These are phyloP conservation scores for Capsicum pubescens DNA, from an alignment of 257 asterid genomes.

Conservation along the genomic window DNA sequence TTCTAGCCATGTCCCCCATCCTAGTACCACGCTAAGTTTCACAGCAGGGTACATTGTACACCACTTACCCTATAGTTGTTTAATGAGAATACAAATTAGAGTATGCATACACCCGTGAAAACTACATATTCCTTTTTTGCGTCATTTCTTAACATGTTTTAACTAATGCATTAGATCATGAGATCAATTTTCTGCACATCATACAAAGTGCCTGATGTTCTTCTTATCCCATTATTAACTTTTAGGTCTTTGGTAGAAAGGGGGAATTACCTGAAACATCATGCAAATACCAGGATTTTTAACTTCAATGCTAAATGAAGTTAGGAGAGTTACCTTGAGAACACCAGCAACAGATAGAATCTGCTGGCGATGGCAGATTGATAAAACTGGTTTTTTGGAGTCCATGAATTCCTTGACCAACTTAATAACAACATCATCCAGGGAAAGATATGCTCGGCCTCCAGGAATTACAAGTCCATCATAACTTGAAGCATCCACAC, in stretches of 20 bases:
- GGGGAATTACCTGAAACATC: neutral
- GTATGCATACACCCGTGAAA: neutral
- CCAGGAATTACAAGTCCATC: slow-evolving; percentile 95
- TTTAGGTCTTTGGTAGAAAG: neutral
- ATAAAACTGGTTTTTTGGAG: slow-evolving; percentile 83
- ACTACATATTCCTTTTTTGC: neutral
- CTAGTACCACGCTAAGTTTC: slow-evolving; percentile 81
- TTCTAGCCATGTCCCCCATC: slow-evolving; percentile 87
- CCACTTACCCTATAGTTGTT: slow-evolving; percentile 67
- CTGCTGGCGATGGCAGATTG: slow-evolving; percentile 97
- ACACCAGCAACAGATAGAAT: slow-evolving; percentile 93
- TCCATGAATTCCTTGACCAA: slow-evolving; percentile 77
- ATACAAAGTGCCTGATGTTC: neutral
- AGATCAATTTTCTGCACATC: neutral
- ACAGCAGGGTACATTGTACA: slow-evolving; percentile 95
- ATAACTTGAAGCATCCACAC: slow-evolving; percentile 63
- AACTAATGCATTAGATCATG: neutral
- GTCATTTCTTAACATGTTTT: neutral
- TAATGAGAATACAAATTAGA: neutral
- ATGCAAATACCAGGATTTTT: neutral
- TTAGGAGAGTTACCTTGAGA: slow-evolving; percentile 58
- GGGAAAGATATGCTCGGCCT: slow-evolving; percentile 90
- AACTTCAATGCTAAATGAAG: neutral
- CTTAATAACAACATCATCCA: slow-evolving; percentile 63
- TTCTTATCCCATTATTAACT: neutral